Evolutionary conservation across 345 rosid species (phyloP).

Genomic region (Litchi chinensis): DNA sequence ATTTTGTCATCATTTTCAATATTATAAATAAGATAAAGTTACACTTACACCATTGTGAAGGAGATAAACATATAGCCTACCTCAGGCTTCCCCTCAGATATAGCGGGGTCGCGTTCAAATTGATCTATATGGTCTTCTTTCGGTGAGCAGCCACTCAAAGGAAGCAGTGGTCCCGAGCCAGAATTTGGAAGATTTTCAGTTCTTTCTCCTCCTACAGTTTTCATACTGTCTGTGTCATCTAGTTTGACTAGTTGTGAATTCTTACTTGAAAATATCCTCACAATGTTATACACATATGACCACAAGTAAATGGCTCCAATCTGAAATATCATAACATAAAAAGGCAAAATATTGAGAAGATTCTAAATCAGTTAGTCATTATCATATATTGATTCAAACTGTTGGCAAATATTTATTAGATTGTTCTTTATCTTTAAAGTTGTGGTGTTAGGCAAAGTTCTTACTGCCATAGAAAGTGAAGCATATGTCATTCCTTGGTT

Average conservation of each 20-base stretch:
- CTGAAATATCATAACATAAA: constrained; percentile 26
- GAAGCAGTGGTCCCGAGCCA: background rate
- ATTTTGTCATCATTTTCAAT: background rate
- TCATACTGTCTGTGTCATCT: background rate
- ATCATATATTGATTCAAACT: background rate
- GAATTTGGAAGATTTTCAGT: constrained; percentile 3
- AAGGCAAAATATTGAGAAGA: constrained; percentile 4
- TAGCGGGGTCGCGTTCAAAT: background rate
- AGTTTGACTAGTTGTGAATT: constrained; percentile 8
- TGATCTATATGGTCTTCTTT: constrained; percentile 6
- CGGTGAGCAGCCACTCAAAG: constrained; percentile 2
- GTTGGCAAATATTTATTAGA: background rate
- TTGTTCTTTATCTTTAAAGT: background rate
- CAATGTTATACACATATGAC: constrained; percentile 52
- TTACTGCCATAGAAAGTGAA: constrained; percentile 46
- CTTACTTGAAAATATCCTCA: constrained; percentile 34
- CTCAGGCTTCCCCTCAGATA: background rate
- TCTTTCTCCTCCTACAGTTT: background rate
- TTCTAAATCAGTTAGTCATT: background rate
- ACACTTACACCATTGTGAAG: background rate
- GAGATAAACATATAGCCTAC: background rate
- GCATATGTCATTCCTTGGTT: constrained; percentile 34
- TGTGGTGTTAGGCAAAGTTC: background rate
- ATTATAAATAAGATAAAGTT: background rate
- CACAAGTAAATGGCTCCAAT: constrained; percentile 48